Percentiles rank a stretch among this genome's conserved stretches.
Evolutionary conservation across 345 rosid genomes (phyloP).

Genomic region (Pistacia atlantica): DNA sequence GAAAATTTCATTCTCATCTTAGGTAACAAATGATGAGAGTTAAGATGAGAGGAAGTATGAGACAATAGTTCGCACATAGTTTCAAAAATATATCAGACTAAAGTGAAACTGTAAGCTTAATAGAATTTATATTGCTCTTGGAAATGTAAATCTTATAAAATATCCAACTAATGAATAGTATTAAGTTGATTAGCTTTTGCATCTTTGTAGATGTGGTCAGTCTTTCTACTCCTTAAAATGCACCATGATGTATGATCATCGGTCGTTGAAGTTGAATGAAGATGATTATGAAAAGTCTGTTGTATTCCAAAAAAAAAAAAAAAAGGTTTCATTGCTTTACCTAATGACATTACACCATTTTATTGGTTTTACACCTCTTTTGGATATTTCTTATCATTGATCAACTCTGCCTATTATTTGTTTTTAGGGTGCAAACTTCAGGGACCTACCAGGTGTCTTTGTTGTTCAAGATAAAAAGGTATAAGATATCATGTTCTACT

Average conservation of each 20-base stretch:
- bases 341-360: not conserved
- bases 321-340: slow-evolving; percentile 33
- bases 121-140: not conserved
- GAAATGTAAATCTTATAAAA: not conserved
- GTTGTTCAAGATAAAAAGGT: slow-evolving; percentile 36
- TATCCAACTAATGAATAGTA: not conserved
- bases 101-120: slow-evolving; percentile 26
- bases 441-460: slow-evolving; percentile 40
- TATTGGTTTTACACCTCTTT: not conserved
- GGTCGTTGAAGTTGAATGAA: slow-evolving; percentile 21
- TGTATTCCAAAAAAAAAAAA: slow-evolving; percentile 32
- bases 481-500: not conserved
- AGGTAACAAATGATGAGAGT: slow-evolving; percentile 37
- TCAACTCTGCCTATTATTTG: not conserved
- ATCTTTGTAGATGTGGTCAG: slow-evolving; percentile 22
- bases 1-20: not conserved
- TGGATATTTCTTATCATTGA: not conserved
- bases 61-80: slow-evolving; percentile 24
- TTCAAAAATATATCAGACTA: slow-evolving; percentile 34
- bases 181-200: not conserved
- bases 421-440: slow-evolving; percentile 45
- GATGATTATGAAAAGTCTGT: slow-evolving; percentile 32
- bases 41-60: slow-evolving; percentile 28
- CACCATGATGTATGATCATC: slow-evolving; percentile 33
- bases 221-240: slow-evolving; percentile 3